Conservation (phyloP, 768 basidiomycete species). For the Pleurotus salmoneostramineus region DNA sequence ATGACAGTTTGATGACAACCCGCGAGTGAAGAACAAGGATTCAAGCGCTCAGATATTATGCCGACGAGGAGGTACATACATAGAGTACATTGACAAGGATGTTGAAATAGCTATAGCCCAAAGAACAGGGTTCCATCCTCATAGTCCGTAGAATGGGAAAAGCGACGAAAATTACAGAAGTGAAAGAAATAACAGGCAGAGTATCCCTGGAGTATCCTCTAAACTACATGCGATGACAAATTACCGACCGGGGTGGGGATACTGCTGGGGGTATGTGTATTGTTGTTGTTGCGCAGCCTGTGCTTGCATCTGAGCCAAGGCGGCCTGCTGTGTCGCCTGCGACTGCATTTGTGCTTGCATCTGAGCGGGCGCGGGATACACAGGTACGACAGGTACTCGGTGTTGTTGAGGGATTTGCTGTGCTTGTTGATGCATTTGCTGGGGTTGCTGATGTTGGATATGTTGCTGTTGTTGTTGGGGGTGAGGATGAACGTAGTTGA, state of each 20-base stretch:
- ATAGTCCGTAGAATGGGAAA: too few species aligned
- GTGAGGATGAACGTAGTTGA: slow-evolving; percentile 66
- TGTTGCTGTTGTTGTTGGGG: slow-evolving; percentile 49
- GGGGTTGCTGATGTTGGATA: slow-evolving; percentile 33
- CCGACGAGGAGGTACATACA: too few species aligned
- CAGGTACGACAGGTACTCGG: background rate
- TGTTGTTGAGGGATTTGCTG: slow-evolving; percentile 24
- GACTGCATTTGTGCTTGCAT: slow-evolving; percentile 25
- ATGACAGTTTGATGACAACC: too few species aligned
- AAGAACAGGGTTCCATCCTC: too few species aligned
- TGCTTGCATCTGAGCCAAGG: slow-evolving; percentile 28
- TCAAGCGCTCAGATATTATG: too few species aligned
- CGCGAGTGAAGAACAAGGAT: too few species aligned
- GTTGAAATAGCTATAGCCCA: too few species aligned
- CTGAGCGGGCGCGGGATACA: slow-evolving; percentile 20
- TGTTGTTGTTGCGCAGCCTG: slow-evolving; percentile 20
- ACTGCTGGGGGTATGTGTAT: slow-evolving; percentile 10
- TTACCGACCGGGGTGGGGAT: slow-evolving; percentile 10
- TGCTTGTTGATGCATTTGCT: slow-evolving; percentile 25
- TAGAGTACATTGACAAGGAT: too few species aligned
- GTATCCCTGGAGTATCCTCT: too few species aligned
- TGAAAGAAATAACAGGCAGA: too few species aligned
- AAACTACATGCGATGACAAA: background rate
- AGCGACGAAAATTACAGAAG: too few species aligned
- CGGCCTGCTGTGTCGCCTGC: too few species aligned